phyloP scores from a whole-genome alignment of 305 asterid species.

The Fraxinus floribunda region DNA sequence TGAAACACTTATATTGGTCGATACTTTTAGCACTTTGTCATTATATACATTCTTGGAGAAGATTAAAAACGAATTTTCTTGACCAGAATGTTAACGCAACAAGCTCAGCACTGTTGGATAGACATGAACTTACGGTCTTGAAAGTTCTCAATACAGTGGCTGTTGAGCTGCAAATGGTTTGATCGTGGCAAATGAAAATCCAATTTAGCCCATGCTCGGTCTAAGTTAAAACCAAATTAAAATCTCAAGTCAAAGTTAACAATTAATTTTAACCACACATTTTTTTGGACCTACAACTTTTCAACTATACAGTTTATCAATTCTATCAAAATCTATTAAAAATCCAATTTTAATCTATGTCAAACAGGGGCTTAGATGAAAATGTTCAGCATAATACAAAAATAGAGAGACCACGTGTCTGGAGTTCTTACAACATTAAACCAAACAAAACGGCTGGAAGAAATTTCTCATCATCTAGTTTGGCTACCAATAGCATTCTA shows the following conservation, averaged over 20 bases:
- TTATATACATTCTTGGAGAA: not conserved
- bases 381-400: not conserved
- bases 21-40: not conserved
- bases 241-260: not conserved
- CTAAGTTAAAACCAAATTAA: not conserved
- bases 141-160: conserved; percentile 9
- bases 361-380: not conserved
- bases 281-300: not conserved
- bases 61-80: not conserved
- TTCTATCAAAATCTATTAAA: no score
- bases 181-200: not conserved
- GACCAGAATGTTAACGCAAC: not conserved
- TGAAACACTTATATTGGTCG: not conserved
- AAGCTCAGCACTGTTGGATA: conserved; percentile 2
- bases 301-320: not conserved
- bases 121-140: conserved; percentile 4
- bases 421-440: conserved; percentile 3
- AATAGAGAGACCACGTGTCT: not conserved
- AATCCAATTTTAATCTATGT: not conserved
- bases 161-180: conserved; percentile 5
- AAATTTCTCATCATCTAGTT: not conserved
- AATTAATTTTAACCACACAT: not conserved
- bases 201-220: not conserved
- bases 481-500: not conserved
- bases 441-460: not conserved